These are phyloP conservation scores for Rhynchospora pubera DNA, from an alignment of 176 grass and related monocot genomes.

Conservation along the genomic window DNA sequence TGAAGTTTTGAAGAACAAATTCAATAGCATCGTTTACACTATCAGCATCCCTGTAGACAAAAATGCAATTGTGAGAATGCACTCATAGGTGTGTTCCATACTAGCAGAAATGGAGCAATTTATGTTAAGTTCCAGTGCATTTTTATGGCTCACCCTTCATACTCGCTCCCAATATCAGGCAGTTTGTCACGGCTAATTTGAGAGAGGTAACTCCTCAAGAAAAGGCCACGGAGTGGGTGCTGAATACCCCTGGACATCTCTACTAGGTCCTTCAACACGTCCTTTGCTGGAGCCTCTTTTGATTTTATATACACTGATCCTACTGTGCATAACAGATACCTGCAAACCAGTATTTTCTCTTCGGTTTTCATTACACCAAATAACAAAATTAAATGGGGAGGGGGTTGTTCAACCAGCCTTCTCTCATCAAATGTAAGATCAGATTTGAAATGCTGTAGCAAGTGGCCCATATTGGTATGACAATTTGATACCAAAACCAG, in stretches of 20 bases:
- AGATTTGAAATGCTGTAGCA: not conserved
- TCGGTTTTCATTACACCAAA: not conserved
- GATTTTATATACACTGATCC: conserved; percentile 98
- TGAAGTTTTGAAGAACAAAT: conserved; percentile 99
- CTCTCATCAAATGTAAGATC: not conserved
- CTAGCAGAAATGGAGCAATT: not conserved
- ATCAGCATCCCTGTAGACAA: conserved; percentile 51
- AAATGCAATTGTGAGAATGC: not conserved
- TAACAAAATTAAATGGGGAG: not conserved
- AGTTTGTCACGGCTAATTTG: conserved; percentile 93
- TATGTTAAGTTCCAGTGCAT: not conserved
- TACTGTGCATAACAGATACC: conserved; percentile 92
- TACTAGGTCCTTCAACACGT: conserved; percentile 96
- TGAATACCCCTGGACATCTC: conserved; percentile 98
- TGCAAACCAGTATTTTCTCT: conserved; percentile 38
- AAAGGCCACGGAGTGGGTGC: conserved; percentile 89
- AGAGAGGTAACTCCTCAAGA: conserved; percentile 97
- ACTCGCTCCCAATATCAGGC: conserved; percentile 89
- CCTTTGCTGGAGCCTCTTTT: conserved; percentile 92
- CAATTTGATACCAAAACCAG: not conserved
- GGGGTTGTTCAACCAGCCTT: not conserved
- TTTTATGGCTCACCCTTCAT: conserved; percentile 51
- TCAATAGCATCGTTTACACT: conserved; percentile 91
- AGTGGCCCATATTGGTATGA: not conserved
- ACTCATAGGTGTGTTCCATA: not conserved